Conservation (phyloP, 2,329 filamentous ascomycete species). For the Aureobasidium sp. region DNA sequence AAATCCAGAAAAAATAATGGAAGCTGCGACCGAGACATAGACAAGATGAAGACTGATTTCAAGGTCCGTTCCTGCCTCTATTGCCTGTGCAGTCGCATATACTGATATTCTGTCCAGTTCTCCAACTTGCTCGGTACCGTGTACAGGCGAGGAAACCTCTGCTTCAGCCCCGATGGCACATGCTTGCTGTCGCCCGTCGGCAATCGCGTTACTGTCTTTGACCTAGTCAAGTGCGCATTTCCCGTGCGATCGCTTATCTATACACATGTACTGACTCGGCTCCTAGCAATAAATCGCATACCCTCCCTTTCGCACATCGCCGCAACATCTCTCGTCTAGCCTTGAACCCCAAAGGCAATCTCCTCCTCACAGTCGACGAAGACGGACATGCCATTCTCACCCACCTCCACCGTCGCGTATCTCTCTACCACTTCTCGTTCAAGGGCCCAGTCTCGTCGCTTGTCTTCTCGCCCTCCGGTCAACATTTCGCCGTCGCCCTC, state of each 20-base stretch:
- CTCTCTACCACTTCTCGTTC: slow-evolving; percentile 94
- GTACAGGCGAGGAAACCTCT: slow-evolving; percentile 93
- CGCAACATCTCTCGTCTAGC: slow-evolving; percentile 86
- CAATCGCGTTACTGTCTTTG: slow-evolving; percentile 91
- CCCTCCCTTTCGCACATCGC: slow-evolving; percentile 82
- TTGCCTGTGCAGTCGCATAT: neutral
- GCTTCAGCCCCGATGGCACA: slow-evolving; percentile 93
- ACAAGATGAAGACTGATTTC: slow-evolving; percentile 94
- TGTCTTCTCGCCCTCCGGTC: slow-evolving; percentile 82
- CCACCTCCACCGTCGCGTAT: slow-evolving; percentile 75
- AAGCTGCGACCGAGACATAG: slow-evolving; percentile 10
- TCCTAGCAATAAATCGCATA: slow-evolving; percentile 73
- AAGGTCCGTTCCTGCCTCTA: slow-evolving; percentile 50
- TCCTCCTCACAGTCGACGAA: slow-evolving; percentile 88
- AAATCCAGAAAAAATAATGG: slow-evolving; percentile 13
- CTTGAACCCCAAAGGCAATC: slow-evolving; percentile 80
- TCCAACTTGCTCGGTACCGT: slow-evolving; percentile 97
- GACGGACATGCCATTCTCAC: slow-evolving; percentile 90
- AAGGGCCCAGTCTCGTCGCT: slow-evolving; percentile 73
- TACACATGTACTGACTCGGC: neutral
- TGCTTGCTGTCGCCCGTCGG: slow-evolving; percentile 93
- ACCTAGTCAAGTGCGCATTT: slow-evolving; percentile 73
- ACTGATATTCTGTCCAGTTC: slow-evolving; percentile 55
- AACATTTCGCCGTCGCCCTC: slow-evolving; percentile 81
- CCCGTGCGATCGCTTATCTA: neutral